These are phyloP conservation scores for Fusarium sarcochroum DNA, from an alignment of 2,329 filamentous ascomycete species.

Conservation along the genomic window DNA sequence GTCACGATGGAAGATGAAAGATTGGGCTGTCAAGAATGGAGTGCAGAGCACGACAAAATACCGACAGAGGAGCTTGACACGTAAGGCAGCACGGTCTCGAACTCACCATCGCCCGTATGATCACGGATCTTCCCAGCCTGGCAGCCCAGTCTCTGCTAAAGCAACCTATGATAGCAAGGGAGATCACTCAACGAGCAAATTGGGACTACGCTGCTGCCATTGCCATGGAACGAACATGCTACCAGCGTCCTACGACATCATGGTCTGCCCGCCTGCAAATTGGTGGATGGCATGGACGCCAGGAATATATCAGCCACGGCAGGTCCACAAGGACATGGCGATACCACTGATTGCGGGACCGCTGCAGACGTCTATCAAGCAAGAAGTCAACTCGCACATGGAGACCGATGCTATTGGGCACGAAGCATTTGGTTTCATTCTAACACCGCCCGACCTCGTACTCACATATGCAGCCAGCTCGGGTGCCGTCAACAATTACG, in stretches of 20 bases:
- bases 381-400: slow-evolving; percentile 42
- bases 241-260: slow-evolving; percentile 37
- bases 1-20: slow-evolving; percentile 82
- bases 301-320: slow-evolving; percentile 38
- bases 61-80: slow-evolving; percentile 64
- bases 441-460: slow-evolving; percentile 38
- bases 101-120: slow-evolving; percentile 30
- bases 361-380: slow-evolving; percentile 36
- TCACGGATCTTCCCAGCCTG: slow-evolving; percentile 36
- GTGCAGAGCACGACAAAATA: slow-evolving; percentile 90
- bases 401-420: slow-evolving; percentile 35
- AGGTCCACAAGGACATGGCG: slow-evolving; percentile 41
- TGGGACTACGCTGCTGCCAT: slow-evolving; percentile 44
- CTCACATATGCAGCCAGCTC: slow-evolving; percentile 28
- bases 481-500: slow-evolving; percentile 20
- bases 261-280: slow-evolving; percentile 28
- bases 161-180: slow-evolving; percentile 54
- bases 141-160: slow-evolving; percentile 49
- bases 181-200: slow-evolving; percentile 51
- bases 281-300: slow-evolving; percentile 40
- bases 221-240: slow-evolving; percentile 41
- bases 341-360: slow-evolving; percentile 40
- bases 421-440: slow-evolving; percentile 39
- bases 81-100: slow-evolving; percentile 40
- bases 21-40: slow-evolving; percentile 76